Conservation (phyloP, 2,329 filamentous ascomycete genomes). For the Xylaria hypoxylon region DNA sequence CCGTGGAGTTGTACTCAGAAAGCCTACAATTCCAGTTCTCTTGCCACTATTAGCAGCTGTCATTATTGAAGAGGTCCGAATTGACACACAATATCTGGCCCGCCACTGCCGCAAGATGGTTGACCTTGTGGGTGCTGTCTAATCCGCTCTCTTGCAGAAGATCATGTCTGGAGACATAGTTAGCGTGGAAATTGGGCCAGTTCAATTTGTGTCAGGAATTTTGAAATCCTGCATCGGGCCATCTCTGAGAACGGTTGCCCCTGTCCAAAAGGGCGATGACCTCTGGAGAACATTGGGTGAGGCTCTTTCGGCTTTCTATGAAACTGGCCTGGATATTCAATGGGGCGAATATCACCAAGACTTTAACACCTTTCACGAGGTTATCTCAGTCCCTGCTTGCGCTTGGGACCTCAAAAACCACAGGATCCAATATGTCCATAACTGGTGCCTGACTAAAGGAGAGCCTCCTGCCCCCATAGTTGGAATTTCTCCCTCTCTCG, state of each 20-base stretch:
- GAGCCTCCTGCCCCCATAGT: constrained; percentile 53
- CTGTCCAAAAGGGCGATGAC: constrained; percentile 29
- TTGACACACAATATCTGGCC: constrained; percentile 7
- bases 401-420: constrained; percentile 72
- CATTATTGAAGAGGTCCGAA: not conserved
- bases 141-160: constrained; percentile 25
- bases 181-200: constrained; percentile 40
- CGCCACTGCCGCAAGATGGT: constrained; percentile 40
- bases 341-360: constrained; percentile 70
- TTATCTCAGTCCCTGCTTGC: constrained; percentile 70
- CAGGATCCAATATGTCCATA: constrained; percentile 59
- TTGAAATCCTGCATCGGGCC: constrained; percentile 31
- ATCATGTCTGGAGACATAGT: constrained; percentile 42
- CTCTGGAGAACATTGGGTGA: constrained; percentile 61
- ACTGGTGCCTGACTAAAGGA: constrained; percentile 72
- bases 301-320: constrained; percentile 61
- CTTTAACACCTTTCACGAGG: constrained; percentile 64
- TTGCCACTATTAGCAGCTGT: not conserved
- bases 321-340: constrained; percentile 55
- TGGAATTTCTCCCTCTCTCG: not conserved
- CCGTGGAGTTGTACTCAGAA: not conserved
- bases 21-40: constrained; percentile 5
- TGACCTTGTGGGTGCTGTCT: constrained; percentile 36
- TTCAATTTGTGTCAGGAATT: constrained; percentile 38
- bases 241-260: constrained; percentile 10